These are phyloP conservation scores for Rhizomucor pusillus DNA, from an alignment of 371 early-diverging fungal species.

Conservation along the genomic window DNA sequence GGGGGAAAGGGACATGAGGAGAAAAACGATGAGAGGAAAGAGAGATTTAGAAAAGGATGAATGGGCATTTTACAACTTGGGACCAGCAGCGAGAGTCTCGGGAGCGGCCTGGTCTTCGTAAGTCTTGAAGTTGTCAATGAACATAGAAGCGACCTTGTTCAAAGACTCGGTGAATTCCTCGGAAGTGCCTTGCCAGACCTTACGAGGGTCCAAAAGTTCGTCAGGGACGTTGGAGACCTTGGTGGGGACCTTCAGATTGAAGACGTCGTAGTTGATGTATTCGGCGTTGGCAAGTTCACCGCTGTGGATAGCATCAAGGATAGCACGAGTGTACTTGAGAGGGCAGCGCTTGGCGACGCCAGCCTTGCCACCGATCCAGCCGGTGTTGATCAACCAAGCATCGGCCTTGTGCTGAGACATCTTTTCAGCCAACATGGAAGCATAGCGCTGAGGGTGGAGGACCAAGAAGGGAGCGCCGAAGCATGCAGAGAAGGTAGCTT, in stretches of 20 bases:
- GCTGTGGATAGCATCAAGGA: slow-evolving; percentile 94
- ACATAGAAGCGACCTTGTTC: slow-evolving; percentile 77
- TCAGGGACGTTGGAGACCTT: slow-evolving; percentile 73
- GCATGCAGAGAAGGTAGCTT: slow-evolving; percentile 90
- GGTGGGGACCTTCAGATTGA: slow-evolving; percentile 86
- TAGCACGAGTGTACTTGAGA: slow-evolving; percentile 93
- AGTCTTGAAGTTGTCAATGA: slow-evolving; percentile 86
- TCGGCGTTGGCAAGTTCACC: slow-evolving; percentile 85
- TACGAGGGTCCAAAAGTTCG: slow-evolving; percentile 85
- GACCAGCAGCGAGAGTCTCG: slow-evolving; percentile 80
- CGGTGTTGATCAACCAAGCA: slow-evolving; percentile 97
- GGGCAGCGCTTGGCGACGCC: slow-evolving; percentile 87
- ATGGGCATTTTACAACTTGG: slow-evolving; percentile 28
- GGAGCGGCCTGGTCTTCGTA: slow-evolving; percentile 80
- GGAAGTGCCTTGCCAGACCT: slow-evolving; percentile 77
- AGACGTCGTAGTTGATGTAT: slow-evolving; percentile 79
- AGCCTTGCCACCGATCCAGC: slow-evolving; percentile 93
- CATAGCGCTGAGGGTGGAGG: slow-evolving; percentile 94
- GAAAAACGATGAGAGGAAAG: background rate
- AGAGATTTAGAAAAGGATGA: background rate
- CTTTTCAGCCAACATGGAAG: slow-evolving; percentile 92
- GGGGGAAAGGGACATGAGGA: background rate
- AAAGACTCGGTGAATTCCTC: slow-evolving; percentile 67
- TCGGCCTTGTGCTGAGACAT: slow-evolving; percentile 82
- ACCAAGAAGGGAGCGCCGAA: slow-evolving; percentile 96